A percentile compares a stretch with the other conserved stretches of the same genome.
Conservation (phyloP, 2,329 filamentous ascomycete genomes). For the Rutstroemia sp. region DNA sequence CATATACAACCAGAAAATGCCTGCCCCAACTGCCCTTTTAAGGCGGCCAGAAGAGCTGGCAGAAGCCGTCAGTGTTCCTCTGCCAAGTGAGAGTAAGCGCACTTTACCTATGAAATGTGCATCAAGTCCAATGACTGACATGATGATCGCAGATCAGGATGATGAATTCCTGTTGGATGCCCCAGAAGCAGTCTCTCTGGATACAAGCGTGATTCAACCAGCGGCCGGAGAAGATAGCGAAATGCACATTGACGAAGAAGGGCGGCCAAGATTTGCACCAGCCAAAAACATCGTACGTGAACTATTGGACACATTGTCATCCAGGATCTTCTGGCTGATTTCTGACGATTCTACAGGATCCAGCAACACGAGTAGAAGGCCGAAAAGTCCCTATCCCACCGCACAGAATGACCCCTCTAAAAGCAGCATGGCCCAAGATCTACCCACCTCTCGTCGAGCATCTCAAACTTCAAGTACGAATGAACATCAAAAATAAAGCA, state of each 20-base stretch:
- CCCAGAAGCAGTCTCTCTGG: conserved; percentile 38
- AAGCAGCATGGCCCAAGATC: conserved; percentile 74
- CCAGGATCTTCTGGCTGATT: neutral
- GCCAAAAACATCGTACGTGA: conserved; percentile 47
- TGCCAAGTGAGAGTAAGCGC: conserved; percentile 30
- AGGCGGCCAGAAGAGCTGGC: conserved; percentile 51
- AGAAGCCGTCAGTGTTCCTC: conserved; percentile 37
- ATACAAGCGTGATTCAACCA: conserved; percentile 30
- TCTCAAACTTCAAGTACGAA: conserved; percentile 85
- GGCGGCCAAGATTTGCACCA: conserved; percentile 66
- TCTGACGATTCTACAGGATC: conserved; percentile 20
- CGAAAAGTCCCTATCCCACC: conserved; percentile 81
- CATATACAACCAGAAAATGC: conserved; percentile 47
- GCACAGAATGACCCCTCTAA: conserved; percentile 84
- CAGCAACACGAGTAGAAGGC: conserved; percentile 38
- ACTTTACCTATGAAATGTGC: neutral
- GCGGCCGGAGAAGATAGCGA: conserved; percentile 44
- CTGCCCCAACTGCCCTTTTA: conserved; percentile 79
- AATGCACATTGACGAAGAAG: conserved; percentile 72
- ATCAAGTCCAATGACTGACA: conserved; percentile 10
- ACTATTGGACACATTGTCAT: neutral
- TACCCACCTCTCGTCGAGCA: conserved; percentile 90
- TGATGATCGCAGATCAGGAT: conserved; percentile 37
- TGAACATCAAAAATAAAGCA: conserved; percentile 82
- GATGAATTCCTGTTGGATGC: conserved; percentile 62